phyloP scores from a whole-genome alignment of 2,329 filamentous ascomycete species.

The Phoma herbarum region DNA sequence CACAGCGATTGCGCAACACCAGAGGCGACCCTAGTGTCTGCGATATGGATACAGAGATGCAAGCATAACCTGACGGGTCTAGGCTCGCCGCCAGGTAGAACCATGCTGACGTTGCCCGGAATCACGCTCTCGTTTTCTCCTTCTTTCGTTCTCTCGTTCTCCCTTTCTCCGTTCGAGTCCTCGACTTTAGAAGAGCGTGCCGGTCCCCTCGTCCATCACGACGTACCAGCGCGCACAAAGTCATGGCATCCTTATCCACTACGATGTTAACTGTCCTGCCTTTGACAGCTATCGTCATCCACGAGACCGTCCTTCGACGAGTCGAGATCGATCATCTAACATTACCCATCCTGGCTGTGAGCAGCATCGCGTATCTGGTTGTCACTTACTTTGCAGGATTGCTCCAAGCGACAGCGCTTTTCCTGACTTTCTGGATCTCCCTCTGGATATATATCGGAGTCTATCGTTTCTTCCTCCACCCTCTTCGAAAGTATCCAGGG shows the following conservation, averaged over 20 bases:
- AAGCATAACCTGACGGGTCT: slow-evolving; percentile 8
- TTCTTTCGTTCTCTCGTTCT: background rate
- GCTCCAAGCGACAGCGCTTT: slow-evolving; percentile 19
- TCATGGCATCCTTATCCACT: background rate
- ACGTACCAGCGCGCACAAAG: background rate
- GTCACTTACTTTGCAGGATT: slow-evolving; percentile 21
- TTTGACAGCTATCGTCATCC: slow-evolving; percentile 25
- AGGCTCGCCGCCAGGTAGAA: background rate
- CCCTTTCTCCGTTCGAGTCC: background rate
- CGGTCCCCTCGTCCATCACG: background rate
- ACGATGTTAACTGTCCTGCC: slow-evolving; percentile 14
- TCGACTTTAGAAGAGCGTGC: background rate
- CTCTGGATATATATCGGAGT: slow-evolving; percentile 32
- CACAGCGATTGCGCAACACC: slow-evolving; percentile 1
- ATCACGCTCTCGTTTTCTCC: background rate
- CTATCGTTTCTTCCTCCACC: slow-evolving; percentile 39
- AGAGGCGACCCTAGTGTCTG: background rate
- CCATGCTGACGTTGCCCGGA: background rate
- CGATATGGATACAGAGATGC: background rate
- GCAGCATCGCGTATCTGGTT: slow-evolving; percentile 22
- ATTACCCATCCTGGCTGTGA: slow-evolving; percentile 22
- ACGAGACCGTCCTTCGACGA: slow-evolving; percentile 28
- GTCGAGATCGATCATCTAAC: slow-evolving; percentile 31
- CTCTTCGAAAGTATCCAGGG: slow-evolving; percentile 34
- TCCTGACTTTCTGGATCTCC: slow-evolving; percentile 28